These are phyloP conservation scores for Saussurea involucrata DNA, from an alignment of 129 eudicot species.

Conservation along the genomic window DNA sequence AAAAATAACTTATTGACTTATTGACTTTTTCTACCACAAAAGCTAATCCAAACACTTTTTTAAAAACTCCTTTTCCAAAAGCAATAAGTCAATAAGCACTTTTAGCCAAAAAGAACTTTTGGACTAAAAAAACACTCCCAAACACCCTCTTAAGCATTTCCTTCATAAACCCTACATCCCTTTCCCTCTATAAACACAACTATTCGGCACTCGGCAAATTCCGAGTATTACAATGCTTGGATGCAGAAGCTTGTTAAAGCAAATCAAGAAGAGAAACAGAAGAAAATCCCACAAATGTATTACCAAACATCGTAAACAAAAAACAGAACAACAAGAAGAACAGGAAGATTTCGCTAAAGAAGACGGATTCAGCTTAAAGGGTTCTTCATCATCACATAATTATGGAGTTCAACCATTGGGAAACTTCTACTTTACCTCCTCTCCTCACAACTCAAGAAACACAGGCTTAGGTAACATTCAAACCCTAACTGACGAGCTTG, in stretches of 20 bases:
- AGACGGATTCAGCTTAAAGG: slow-evolving; percentile 65
- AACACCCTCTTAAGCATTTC: neutral
- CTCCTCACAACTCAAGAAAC: slow-evolving; percentile 71
- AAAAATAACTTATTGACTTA: too few relatives aligned
- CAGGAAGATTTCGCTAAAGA: slow-evolving; percentile 36
- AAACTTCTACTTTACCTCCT: slow-evolving; percentile 58
- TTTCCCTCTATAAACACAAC: neutral
- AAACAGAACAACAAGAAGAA: slow-evolving; percentile 4
- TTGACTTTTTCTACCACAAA: too few relatives aligned
- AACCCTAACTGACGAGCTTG: slow-evolving; percentile 79
- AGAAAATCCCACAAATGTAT: slow-evolving; percentile 10
- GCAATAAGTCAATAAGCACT: too few relatives aligned
- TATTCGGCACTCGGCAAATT: neutral
- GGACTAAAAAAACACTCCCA: too few relatives aligned
- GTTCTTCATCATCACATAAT: slow-evolving; percentile 50
- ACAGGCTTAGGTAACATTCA: slow-evolving; percentile 85
- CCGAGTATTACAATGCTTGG: slow-evolving; percentile 13
- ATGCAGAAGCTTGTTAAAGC: slow-evolving; percentile 21
- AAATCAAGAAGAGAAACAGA: slow-evolving; percentile 5
- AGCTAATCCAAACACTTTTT: too few relatives aligned
- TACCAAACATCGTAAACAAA: neutral
- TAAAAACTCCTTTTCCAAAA: too few relatives aligned
- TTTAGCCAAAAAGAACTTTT: too few relatives aligned
- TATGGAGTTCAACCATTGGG: slow-evolving; percentile 91
- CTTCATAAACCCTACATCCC: slow-evolving; percentile 19